A percentile compares a stretch with the other conserved stretches of the same genome.
Evolutionary conservation across 257 asterid species (phyloP).

Genomic region (Solanum arcanum): DNA sequence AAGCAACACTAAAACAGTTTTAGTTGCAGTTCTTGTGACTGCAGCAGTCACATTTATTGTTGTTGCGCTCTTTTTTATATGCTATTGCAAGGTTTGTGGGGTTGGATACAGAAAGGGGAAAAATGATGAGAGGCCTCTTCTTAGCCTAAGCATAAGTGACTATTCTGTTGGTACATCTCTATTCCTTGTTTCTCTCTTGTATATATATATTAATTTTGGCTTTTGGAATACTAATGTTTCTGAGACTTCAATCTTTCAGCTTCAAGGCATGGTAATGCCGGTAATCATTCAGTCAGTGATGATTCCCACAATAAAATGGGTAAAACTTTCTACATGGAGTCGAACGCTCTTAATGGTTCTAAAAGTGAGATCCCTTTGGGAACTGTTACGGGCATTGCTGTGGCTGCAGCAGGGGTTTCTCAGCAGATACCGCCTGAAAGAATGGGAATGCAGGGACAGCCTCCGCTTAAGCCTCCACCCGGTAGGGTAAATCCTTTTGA

Average conservation of each 20-base stretch:
- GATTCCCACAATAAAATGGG: conserved; percentile 12
- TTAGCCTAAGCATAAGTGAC: conserved; percentile 70
- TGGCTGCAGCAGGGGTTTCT: conserved; percentile 15
- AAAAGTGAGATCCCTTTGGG: conserved; percentile 30
- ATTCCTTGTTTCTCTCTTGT: background rate
- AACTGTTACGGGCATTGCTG: conserved; percentile 16
- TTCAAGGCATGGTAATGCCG: conserved; percentile 36
- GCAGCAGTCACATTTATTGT: conserved; percentile 50
- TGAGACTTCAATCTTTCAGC: conserved; percentile 25
- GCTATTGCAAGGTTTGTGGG: conserved; percentile 45
- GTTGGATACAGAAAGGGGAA: conserved; percentile 28
- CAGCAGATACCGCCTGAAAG: conserved; percentile 7
- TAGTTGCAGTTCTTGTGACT: conserved; percentile 58
- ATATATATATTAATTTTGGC: background rate
- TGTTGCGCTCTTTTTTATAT: conserved; percentile 46
- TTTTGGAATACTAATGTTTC: conserved; percentile 7
- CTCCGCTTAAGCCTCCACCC: conserved; percentile 58
- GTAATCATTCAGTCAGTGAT: conserved; percentile 25
- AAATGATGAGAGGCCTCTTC: conserved; percentile 84
- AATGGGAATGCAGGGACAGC: conserved; percentile 23
- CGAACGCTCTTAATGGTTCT: conserved; percentile 25
- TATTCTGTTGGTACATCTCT: conserved; percentile 43
- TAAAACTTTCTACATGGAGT: conserved; percentile 21
- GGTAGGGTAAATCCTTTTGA: conserved; percentile 37
- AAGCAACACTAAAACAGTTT: conserved; percentile 30